Conservation (phyloP, 192 early-diverging fungal species). For the Phycomyces blakesleeanus region DNA sequence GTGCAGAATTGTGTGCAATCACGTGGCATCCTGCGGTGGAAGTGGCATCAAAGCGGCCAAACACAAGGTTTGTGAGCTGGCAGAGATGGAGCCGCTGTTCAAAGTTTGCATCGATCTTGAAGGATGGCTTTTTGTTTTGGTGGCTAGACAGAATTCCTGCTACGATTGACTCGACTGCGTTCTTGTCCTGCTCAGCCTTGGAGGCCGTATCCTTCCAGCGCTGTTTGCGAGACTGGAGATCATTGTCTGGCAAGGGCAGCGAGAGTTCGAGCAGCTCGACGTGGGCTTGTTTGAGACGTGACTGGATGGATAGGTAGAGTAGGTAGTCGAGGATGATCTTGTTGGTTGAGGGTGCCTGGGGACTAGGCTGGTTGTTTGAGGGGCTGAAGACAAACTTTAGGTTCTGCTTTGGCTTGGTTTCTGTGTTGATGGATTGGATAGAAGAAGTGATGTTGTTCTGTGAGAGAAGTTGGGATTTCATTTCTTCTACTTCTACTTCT, state of each 20-base stretch:
- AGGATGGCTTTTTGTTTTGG: slow-evolving; percentile 24
- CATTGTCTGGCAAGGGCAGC: slow-evolving; percentile 29
- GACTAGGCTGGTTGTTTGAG: background rate
- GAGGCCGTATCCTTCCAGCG: slow-evolving; percentile 37
- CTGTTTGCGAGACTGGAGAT: slow-evolving; percentile 34
- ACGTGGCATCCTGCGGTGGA: slow-evolving; percentile 14
- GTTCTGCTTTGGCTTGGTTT: background rate
- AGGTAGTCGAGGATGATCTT: slow-evolving; percentile 54
- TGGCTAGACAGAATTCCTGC: slow-evolving; percentile 39
- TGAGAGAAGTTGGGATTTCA: too few species aligned
- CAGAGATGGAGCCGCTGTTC: slow-evolving; percentile 52
- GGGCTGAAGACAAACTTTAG: slow-evolving; percentile 18
- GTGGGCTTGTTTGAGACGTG: slow-evolving; percentile 48
- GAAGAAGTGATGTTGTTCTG: too few species aligned
- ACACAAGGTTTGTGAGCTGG: slow-evolving; percentile 50
- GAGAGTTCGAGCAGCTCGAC: slow-evolving; percentile 37
- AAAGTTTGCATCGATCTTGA: slow-evolving; percentile 37
- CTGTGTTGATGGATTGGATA: too few species aligned
- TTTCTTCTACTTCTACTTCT: too few species aligned
- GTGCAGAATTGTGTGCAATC: slow-evolving; percentile 22
- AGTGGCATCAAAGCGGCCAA: slow-evolving; percentile 54
- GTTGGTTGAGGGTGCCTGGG: slow-evolving; percentile 40
- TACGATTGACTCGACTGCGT: slow-evolving; percentile 50
- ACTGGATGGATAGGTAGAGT: slow-evolving; percentile 50
- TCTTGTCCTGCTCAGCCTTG: slow-evolving; percentile 46